Evolutionary conservation across 768 basidiomycete genomes (phyloP).

Genomic region (Boletus vinaceobasis): DNA sequence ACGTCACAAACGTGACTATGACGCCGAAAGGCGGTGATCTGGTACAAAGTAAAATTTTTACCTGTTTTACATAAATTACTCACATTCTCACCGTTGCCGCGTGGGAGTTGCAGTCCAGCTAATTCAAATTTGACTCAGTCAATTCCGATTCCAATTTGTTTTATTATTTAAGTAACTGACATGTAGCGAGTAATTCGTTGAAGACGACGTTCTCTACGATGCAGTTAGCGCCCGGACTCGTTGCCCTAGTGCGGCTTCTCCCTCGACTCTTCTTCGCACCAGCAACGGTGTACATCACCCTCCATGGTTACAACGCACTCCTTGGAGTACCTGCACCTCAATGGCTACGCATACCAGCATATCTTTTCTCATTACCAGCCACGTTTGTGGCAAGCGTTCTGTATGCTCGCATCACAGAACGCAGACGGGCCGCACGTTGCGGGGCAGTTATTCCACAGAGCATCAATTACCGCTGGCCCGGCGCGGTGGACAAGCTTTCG

Average conservation of each 20-base stretch:
- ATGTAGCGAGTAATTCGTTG: no score
- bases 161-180: no score
- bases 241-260: constrained; percentile 30
- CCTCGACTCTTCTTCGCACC: constrained; percentile 26
- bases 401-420: constrained; percentile 46
- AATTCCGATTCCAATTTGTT: no score
- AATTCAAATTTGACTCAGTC: no score
- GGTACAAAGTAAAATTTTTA: no score
- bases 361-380: constrained; percentile 24
- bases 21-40: no score
- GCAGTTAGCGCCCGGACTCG: constrained; percentile 30
- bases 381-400: constrained; percentile 21
- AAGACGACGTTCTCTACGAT: not conserved
- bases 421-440: constrained; percentile 38
- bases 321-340: not conserved
- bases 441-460: constrained; percentile 47
- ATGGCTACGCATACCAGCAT: constrained; percentile 16
- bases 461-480: constrained; percentile 37
- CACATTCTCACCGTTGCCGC: no score
- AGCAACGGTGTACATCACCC: constrained; percentile 9
- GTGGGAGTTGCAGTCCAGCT: no score
- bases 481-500: constrained; percentile 46
- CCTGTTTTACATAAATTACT: no score
- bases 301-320: constrained; percentile 12
- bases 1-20: no score